Evolutionary conservation across 352 stramenopile species (phyloP).

Genomic region (Globisporangium abappressorium): DNA sequence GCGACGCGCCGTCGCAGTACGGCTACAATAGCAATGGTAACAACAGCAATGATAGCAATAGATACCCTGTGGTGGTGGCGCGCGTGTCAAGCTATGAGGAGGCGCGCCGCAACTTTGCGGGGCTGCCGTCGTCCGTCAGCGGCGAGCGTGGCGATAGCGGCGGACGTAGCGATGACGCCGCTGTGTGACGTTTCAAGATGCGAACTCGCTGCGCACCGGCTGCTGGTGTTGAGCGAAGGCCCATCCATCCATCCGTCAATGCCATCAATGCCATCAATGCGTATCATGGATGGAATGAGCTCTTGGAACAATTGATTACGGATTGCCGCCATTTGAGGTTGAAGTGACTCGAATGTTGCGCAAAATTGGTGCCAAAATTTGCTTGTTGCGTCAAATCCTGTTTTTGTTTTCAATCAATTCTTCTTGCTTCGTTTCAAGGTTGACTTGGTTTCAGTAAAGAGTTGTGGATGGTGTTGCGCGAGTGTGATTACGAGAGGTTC

Average conservation of each 20-base stretch:
- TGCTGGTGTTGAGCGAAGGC: too few relatives aligned
- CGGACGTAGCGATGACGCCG: constrained; percentile 8
- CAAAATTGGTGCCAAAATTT: neutral
- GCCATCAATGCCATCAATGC: neutral
- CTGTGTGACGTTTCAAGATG: constrained; percentile 10
- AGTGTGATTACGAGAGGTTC: neutral
- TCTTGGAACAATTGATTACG: neutral
- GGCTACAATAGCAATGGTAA: constrained; percentile 16
- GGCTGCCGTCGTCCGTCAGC: constrained; percentile 35
- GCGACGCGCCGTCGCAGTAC: constrained; percentile 22
- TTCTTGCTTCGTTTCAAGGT: neutral
- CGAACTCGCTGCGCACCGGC: neutral
- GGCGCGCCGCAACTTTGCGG: constrained; percentile 43
- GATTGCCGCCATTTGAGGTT: neutral
- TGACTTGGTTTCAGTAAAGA: neutral
- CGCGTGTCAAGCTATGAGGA: constrained; percentile 54
- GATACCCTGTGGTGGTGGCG: constrained; percentile 21
- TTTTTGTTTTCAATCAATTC: neutral
- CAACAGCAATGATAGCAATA: constrained; percentile 10
- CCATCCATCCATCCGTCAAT: neutral
- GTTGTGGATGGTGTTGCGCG: neutral
- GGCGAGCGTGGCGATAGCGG: neutral
- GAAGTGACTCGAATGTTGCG: neutral
- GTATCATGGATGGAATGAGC: neutral
- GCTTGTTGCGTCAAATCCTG: neutral